Percentiles rank a stretch among this genome's conserved stretches.
Conservation (phyloP, 371 early-diverging fungal genomes). For the Rhizopus microsporus region DNA sequence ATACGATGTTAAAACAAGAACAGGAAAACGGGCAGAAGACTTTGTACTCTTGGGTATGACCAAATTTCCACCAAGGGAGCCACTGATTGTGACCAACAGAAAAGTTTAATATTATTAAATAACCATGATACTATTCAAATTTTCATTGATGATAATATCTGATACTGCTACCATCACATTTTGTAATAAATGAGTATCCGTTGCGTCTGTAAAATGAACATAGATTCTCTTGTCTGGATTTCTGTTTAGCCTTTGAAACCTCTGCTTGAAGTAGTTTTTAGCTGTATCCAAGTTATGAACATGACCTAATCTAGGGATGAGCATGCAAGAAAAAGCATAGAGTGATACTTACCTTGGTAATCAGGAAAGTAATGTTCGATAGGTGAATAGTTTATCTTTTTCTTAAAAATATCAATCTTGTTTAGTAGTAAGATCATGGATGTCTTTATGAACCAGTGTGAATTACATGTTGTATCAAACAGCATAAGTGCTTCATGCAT, state of each 20-base stretch:
- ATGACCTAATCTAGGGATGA: conserved; percentile 17
- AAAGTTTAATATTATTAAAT: neutral
- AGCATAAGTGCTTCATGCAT: conserved; percentile 95
- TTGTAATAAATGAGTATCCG: conserved; percentile 57
- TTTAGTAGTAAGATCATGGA: conserved; percentile 94
- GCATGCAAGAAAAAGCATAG: neutral
- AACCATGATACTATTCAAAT: conserved; percentile 40
- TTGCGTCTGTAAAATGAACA: conserved; percentile 63
- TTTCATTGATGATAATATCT: conserved; percentile 58
- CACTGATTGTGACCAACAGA: conserved; percentile 11
- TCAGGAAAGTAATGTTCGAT: conserved; percentile 89
- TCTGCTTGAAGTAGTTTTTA: conserved; percentile 36
- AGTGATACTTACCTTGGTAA: conserved; percentile 58
- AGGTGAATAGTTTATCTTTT: conserved; percentile 78
- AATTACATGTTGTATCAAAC: conserved; percentile 95
- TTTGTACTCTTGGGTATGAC: conserved; percentile 32
- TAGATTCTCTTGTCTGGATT: conserved; percentile 57
- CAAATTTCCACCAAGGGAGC: conserved; percentile 31
- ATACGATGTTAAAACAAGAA: conserved; percentile 25
- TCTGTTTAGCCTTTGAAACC: conserved; percentile 41
- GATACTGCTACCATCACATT: conserved; percentile 64
- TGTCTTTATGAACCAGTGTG: conserved; percentile 90
- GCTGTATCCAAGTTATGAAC: conserved; percentile 30
- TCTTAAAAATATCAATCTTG: conserved; percentile 93
- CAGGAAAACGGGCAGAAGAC: conserved; percentile 31